These are phyloP conservation scores for Aspergillus ustus DNA, from an alignment of 2,329 filamentous ascomycete genomes.

Conservation along the genomic window DNA sequence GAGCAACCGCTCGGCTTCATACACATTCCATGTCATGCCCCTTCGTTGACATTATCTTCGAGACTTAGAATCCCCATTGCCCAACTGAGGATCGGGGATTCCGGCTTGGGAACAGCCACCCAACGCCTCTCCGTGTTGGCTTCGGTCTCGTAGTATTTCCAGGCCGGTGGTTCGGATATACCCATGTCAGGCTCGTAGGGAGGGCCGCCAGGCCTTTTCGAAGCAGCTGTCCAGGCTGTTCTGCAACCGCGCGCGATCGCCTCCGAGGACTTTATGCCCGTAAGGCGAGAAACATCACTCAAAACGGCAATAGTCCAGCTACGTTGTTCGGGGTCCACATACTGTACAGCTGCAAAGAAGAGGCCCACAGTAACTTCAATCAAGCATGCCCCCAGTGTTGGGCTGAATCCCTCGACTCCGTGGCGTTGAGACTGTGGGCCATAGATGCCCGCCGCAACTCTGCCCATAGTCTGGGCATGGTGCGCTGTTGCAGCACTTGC, in stretches of 20 bases:
- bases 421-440: constrained; percentile 46
- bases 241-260: constrained; percentile 86
- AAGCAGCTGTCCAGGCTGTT: constrained; percentile 77
- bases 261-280: constrained; percentile 83
- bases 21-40: neutral
- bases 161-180: constrained; percentile 15
- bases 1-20: neutral
- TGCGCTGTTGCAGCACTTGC: constrained; percentile 72
- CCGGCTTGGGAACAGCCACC: constrained; percentile 65
- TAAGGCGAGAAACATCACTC: constrained; percentile 75
- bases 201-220: constrained; percentile 73
- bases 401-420: constrained; percentile 64
- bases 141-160: constrained; percentile 21
- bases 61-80: constrained; percentile 78
- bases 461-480: constrained; percentile 76
- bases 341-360: constrained; percentile 87
- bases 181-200: constrained; percentile 60
- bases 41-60: constrained; percentile 77
- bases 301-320: constrained; percentile 77
- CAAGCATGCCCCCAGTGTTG: constrained; percentile 76
- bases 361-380: constrained; percentile 81
- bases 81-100: constrained; percentile 69
- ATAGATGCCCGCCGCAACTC: constrained; percentile 74
- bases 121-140: constrained; percentile 54
- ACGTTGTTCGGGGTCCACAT: constrained; percentile 71